phyloP scores from a whole-genome alignment of 2,329 filamentous ascomycete genomes.

The Periconia sp. region DNA sequence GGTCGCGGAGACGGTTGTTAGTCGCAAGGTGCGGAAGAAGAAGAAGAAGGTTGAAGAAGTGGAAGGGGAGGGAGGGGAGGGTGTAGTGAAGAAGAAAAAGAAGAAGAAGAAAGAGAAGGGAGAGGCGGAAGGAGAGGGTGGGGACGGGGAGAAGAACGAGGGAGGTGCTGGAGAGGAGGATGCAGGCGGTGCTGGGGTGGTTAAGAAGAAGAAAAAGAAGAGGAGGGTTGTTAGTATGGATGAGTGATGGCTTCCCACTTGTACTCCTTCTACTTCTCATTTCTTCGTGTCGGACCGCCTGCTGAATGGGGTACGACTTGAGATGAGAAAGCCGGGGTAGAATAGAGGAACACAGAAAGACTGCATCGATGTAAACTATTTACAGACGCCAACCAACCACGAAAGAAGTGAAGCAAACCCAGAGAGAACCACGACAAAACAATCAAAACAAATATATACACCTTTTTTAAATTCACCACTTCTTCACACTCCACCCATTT shows the following conservation, averaged over 20 bases:
- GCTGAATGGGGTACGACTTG: too few species aligned
- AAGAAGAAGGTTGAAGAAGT: constrained; percentile 34
- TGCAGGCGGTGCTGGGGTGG: background rate
- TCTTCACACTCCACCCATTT: too few species aligned
- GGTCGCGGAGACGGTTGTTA: constrained; percentile 67
- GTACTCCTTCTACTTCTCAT: too few species aligned
- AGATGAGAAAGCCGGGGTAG: too few species aligned
- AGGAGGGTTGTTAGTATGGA: constrained; percentile 39
- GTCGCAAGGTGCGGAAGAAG: constrained; percentile 22
- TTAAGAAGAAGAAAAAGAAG: constrained; percentile 35
- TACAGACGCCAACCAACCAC: too few species aligned
- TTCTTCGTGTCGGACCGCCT: too few species aligned
- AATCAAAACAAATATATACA: background rate
- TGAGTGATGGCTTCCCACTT: constrained; percentile 8
- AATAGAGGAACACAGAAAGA: too few species aligned
- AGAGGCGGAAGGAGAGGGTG: constrained; percentile 29
- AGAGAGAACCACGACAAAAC: too few species aligned
- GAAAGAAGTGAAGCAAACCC: background rate
- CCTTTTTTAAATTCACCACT: too few species aligned
- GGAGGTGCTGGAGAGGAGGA: background rate
- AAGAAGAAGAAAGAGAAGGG: constrained; percentile 39
- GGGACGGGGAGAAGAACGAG: background rate
- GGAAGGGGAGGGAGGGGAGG: constrained; percentile 23
- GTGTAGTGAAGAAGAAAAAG: constrained; percentile 45
- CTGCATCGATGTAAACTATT: too few species aligned